Evolutionary conservation across 371 early-diverging fungal genomes (phyloP), one percentile per base, ranked within the genome.

Genomic region (Mortierella sp.): DNA sequence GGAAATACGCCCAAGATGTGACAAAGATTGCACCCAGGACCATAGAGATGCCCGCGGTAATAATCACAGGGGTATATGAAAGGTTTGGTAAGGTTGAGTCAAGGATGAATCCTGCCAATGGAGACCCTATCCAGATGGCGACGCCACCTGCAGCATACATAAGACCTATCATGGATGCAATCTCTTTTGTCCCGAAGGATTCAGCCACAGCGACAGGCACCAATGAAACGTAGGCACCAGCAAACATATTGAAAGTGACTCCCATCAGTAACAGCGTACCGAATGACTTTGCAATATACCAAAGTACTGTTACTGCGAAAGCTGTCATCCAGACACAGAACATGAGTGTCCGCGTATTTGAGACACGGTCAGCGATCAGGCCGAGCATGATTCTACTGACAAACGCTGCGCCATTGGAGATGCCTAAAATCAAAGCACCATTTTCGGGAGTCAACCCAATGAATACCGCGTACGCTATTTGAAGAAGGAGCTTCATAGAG

Each of bases 391-490:
- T 67, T 14, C 91, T 73, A 5, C 88, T 85, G 1, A 87, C 68
- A 19, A 85, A 87, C 3, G 88, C 84, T 6, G 85, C 84, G 45
- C 82, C 87, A 53, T 88, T 90, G 53, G 87, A 77, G 56, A 87
- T 60, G n/a, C 86, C 85, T 4, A 89, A 55, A 19, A 90, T 81
- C 21, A 84, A 63, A 23, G 86, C 85, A 11, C 85, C 88, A 26
- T 84, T 75, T 3, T 64, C 60, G 4, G 59, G 28, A 0, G 85
- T 67, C n/a, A 84, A 61, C n/a, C 84, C 87, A 9, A 66, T 70
- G 21, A 66, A 64, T 18, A 64, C 61, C 15, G 80, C 75, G 45
- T 79, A 82, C 5, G 68, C 80, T 80, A 29, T 19, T 28, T 37
- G 14, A 46, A 14, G 25, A 21, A 7, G 46, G 0, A 48, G n/a